Percentiles rank a stretch among this genome's conserved stretches.
Conservation (phyloP, 129 eudicot genomes). For the Flaveria sonorensis region DNA sequence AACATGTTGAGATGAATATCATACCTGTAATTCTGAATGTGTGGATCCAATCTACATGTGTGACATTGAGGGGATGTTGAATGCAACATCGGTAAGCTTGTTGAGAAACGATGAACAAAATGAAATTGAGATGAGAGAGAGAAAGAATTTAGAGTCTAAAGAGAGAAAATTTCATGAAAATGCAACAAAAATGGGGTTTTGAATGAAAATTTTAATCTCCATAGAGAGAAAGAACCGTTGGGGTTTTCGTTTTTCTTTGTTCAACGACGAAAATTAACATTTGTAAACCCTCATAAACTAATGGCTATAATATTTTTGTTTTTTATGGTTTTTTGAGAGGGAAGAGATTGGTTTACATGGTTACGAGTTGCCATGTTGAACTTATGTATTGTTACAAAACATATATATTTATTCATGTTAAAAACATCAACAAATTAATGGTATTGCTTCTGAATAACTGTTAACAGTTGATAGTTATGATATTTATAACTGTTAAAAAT, state of each 20-base stretch:
- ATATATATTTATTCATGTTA: too few species aligned
- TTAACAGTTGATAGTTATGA: too few species aligned
- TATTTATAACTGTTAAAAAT: too few species aligned
- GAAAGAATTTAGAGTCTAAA: neutral
- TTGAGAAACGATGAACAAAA: neutral
- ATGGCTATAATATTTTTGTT: neutral
- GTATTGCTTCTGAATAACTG: too few species aligned
- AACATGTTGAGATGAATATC: neutral
- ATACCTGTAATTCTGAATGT: neutral
- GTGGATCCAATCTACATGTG: neutral
- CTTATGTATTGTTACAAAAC: too few species aligned
- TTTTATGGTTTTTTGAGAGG: neutral
- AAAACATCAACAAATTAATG: too few species aligned
- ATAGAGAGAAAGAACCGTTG: neutral
- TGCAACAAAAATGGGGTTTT: neutral
- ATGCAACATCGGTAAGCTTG: neutral
- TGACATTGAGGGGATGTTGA: neutral
- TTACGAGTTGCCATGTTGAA: too few species aligned
- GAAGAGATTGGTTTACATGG: too few species aligned
- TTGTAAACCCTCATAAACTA: neutral
- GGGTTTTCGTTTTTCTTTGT: neutral
- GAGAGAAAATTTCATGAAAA: neutral
- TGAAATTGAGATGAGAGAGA: neutral
- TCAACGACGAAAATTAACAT: neutral
- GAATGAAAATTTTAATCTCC: neutral